Percentiles rank a stretch among this genome's conserved stretches.
These are phyloP conservation scores for Diaporthe citri DNA, from an alignment of 2,329 filamentous ascomycete species.

Conservation along the genomic window DNA sequence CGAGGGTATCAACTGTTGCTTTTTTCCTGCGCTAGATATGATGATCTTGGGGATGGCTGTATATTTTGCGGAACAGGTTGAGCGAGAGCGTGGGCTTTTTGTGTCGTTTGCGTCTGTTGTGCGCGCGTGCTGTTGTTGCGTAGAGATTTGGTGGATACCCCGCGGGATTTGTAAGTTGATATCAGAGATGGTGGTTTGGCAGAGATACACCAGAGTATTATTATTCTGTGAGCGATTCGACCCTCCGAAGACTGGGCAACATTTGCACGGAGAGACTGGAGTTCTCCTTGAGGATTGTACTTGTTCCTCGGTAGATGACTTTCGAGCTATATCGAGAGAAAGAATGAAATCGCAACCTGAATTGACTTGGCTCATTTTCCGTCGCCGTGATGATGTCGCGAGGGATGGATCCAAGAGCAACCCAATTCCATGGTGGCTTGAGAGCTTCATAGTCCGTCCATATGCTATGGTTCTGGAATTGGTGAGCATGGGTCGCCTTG, in stretches of 20 bases:
- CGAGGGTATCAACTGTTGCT: background rate
- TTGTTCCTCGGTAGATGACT: conserved; percentile 21
- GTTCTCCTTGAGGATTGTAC: background rate
- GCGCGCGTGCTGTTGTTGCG: background rate
- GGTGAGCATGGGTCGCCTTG: too few species aligned
- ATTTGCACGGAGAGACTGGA: conserved; percentile 8
- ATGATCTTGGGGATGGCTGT: conserved; percentile 3
- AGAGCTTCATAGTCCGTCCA: background rate
- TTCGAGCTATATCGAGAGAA: conserved; percentile 3
- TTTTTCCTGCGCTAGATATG: conserved; percentile 22
- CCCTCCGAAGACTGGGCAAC: conserved; percentile 23
- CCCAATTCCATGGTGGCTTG: background rate
- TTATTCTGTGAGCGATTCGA: conserved; percentile 5
- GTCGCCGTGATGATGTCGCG: background rate
- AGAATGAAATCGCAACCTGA: conserved; percentile 2
- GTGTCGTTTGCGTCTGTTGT: background rate
- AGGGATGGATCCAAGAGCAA: too few species aligned
- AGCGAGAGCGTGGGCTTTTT: conserved; percentile 4
- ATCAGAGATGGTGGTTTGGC: conserved; percentile 12
- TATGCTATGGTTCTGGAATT: too few species aligned
- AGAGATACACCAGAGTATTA: background rate
- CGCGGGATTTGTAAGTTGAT: conserved; percentile 13
- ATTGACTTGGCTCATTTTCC: background rate
- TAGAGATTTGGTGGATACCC: conserved; percentile 29
- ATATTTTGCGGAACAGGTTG: background rate